Conservation (phyloP, 805 yeast genomes). For the Ogataea philodendri region DNA sequence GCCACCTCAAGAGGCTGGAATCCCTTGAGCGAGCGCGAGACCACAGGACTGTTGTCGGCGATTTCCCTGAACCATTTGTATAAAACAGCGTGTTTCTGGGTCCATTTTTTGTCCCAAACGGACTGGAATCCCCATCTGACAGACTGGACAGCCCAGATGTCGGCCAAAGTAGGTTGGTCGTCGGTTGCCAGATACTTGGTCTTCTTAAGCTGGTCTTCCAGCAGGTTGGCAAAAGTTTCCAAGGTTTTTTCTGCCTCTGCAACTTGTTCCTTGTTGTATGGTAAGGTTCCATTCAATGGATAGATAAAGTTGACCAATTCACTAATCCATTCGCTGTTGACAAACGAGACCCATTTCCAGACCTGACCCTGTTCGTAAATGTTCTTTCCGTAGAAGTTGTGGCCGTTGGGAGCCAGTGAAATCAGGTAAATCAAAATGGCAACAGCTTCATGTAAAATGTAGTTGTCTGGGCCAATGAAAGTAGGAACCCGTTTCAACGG, state of each 20-base stretch:
- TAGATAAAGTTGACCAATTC: constrained; percentile 46
- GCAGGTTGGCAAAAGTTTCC: constrained; percentile 5
- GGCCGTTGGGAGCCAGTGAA: constrained; percentile 35
- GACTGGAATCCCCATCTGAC: constrained; percentile 41
- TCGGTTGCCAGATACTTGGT: constrained; percentile 11
- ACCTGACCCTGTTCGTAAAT: constrained; percentile 58
- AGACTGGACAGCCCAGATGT: constrained; percentile 36
- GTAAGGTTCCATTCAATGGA: constrained; percentile 38
- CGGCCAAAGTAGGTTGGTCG: constrained; percentile 38
- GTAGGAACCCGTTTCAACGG: constrained; percentile 66
- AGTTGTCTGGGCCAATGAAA: constrained; percentile 61
- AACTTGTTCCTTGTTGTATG: constrained; percentile 3
- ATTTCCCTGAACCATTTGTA: constrained; percentile 44
- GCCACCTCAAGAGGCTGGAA: constrained; percentile 16
- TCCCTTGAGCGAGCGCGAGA: constrained; percentile 19
- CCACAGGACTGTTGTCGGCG: constrained; percentile 24
- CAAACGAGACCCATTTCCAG: constrained; percentile 72
- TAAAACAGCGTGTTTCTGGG: constrained; percentile 42
- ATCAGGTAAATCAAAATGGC: constrained; percentile 53
- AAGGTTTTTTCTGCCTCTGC: not conserved
- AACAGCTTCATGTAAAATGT: constrained; percentile 61
- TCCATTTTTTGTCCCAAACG: constrained; percentile 46
- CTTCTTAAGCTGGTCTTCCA: constrained; percentile 4
- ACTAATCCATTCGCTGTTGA: constrained; percentile 61
- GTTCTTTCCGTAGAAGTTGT: constrained; percentile 55